phyloP scores from a whole-genome alignment of 2,329 filamentous ascomycete genomes.

The Neopestalotiopsis rosae region DNA sequence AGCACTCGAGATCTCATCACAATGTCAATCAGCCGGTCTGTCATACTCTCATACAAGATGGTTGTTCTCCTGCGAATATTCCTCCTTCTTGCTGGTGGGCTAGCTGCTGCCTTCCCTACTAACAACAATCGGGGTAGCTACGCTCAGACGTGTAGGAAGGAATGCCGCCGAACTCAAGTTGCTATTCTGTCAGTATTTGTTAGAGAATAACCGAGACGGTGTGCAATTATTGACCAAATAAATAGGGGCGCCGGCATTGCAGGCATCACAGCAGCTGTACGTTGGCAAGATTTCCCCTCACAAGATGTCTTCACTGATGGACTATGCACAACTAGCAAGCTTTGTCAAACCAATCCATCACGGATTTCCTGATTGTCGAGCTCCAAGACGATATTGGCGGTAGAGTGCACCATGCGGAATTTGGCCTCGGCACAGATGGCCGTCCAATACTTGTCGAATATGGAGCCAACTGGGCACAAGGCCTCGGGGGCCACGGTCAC shows the following conservation, averaged over 20 bases:
- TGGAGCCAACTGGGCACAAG: constrained; percentile 68
- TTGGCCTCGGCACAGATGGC: constrained; percentile 56
- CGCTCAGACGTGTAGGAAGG: neutral
- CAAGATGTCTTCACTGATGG: neutral
- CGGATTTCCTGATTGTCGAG: constrained; percentile 70
- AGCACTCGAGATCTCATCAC: no score
- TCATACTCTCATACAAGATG: neutral
- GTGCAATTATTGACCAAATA: neutral
- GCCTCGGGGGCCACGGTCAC: constrained; percentile 23
- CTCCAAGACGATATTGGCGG: constrained; percentile 68
- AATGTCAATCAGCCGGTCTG: neutral
- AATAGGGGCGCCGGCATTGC: neutral
- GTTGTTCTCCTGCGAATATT: neutral
- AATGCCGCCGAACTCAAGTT: constrained; percentile 4
- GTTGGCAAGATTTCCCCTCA: neutral
- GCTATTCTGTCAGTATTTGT: neutral
- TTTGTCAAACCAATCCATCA: constrained; percentile 62
- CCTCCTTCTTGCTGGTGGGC: neutral
- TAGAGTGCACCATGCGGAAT: constrained; percentile 61
- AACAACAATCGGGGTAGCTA: neutral
- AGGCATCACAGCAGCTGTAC: neutral
- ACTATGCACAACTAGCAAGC: constrained; percentile 49
- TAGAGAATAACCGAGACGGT: neutral
- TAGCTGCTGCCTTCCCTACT: neutral
- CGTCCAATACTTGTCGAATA: constrained; percentile 64